Percentiles rank a stretch among this genome's conserved stretches.
Evolutionary conservation across 352 stramenopile species (phyloP).

Genomic region (Globisporangium acanthophoron): DNA sequence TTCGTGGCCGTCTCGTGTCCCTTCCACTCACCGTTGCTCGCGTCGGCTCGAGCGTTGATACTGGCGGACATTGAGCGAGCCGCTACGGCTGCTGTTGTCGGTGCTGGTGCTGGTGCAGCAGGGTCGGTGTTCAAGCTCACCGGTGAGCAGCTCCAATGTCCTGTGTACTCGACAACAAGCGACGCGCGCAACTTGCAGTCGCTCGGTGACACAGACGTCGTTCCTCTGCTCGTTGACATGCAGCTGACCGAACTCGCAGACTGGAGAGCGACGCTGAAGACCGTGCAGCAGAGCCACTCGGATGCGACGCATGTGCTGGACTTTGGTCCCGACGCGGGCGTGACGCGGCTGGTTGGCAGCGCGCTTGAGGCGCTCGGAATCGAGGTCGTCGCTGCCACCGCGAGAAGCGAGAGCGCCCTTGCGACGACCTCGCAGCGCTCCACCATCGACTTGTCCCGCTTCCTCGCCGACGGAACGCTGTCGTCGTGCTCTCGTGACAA

Average conservation of each 20-base stretch:
- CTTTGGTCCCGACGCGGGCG: slow-evolving; percentile 64
- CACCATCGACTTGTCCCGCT: slow-evolving; percentile 22
- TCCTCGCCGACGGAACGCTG: slow-evolving; percentile 22
- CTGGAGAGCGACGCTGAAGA: slow-evolving; percentile 47
- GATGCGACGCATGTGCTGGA: slow-evolving; percentile 69
- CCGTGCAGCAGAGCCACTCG: slow-evolving; percentile 26
- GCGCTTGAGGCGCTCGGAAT: slow-evolving; percentile 51
- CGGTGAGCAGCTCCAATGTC: slow-evolving; percentile 48
- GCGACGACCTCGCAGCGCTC: slow-evolving; percentile 14
- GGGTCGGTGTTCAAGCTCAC: slow-evolving; percentile 21
- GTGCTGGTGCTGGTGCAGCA: neutral
- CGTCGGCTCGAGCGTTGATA: slow-evolving; percentile 34
- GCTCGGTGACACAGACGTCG: slow-evolving; percentile 28
- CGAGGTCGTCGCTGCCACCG: no score
- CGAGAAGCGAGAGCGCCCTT: slow-evolving; percentile 21
- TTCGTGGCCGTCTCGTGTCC: slow-evolving; percentile 64
- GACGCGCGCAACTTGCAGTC: slow-evolving; percentile 53
- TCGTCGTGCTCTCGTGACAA: slow-evolving; percentile 2
- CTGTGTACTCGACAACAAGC: slow-evolving; percentile 55
- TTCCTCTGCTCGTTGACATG: slow-evolving; percentile 50
- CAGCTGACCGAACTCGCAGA: slow-evolving; percentile 59
- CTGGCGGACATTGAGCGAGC: slow-evolving; percentile 44
- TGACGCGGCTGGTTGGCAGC: slow-evolving; percentile 36
- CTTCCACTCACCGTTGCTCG: slow-evolving; percentile 69
- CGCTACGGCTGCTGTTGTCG: neutral